These are phyloP conservation scores for Fusarium stilboides DNA, from an alignment of 2,329 filamentous ascomycete genomes.

Conservation along the genomic window DNA sequence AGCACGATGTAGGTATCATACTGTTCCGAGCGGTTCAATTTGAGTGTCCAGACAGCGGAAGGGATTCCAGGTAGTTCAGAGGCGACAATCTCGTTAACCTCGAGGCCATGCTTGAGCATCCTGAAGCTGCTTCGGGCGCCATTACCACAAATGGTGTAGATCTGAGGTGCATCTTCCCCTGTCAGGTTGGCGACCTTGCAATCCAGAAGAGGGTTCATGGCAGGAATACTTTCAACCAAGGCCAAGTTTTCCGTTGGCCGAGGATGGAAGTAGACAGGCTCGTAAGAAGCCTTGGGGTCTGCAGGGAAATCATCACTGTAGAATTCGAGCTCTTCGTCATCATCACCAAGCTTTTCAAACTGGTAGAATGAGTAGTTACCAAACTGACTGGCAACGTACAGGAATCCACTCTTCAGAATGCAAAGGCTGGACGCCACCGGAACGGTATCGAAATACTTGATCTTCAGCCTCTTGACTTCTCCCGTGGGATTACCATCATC, in stretches of 20 bases:
- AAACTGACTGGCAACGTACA: constrained; percentile 92
- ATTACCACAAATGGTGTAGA: constrained; percentile 92
- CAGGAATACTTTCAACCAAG: constrained; percentile 86
- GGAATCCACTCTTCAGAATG: constrained; percentile 94
- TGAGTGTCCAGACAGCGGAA: constrained; percentile 95
- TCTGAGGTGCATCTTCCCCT: constrained; percentile 94
- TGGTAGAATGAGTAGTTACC: constrained; percentile 97
- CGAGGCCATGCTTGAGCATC: constrained; percentile 91
- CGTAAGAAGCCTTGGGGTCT: constrained; percentile 79
- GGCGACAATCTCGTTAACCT: constrained; percentile 96
- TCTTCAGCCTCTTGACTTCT: constrained; percentile 86
- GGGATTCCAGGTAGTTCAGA: constrained; percentile 92
- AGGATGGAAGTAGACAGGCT: constrained; percentile 88
- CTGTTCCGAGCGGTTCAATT: constrained; percentile 83
- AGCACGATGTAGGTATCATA: constrained; percentile 97
- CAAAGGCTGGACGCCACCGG: constrained; percentile 89
- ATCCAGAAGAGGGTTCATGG: constrained; percentile 92
- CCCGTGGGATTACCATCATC: constrained; percentile 82
- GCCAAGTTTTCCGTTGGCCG: constrained; percentile 85
- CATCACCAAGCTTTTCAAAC: constrained; percentile 96
- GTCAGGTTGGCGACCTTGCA: constrained; percentile 93
- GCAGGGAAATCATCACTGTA: constrained; percentile 85
- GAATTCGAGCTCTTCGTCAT: constrained; percentile 91
- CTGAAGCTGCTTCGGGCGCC: constrained; percentile 92
- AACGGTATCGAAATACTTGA: constrained; percentile 98